phyloP scores from a whole-genome alignment of 1,139 yeast genomes.

The Debaryomycetaceae sp. region DNA sequence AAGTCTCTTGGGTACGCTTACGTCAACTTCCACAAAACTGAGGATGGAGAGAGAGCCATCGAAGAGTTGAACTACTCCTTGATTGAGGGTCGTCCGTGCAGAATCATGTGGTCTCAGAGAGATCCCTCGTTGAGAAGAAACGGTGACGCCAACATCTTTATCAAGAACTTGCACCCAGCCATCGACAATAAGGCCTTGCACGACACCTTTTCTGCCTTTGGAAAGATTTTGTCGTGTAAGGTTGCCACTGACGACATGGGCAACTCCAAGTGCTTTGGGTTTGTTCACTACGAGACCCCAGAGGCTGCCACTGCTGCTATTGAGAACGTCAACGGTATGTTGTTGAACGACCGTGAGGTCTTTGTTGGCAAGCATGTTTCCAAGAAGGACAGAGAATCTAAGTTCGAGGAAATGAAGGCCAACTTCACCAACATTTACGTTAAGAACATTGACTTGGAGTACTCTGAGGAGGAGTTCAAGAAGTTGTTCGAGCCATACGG shows the following conservation, averaged over 20 bases:
- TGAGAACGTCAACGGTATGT: conserved; percentile 98
- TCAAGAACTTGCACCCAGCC: conserved; percentile 97
- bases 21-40: conserved; percentile 88
- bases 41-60: conserved; percentile 91
- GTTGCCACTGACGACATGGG: conserved; percentile 95
- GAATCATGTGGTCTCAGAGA: conserved; percentile 99
- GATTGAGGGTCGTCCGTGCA: conserved; percentile 95
- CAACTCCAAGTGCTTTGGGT: conserved; percentile 93
- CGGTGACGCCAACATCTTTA: conserved; percentile 96
- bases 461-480: conserved; percentile 68
- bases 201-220: conserved; percentile 97
- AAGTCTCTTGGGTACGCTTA: conserved; percentile 98
- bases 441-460: conserved; percentile 78
- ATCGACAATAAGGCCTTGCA: conserved; percentile 98
- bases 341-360: conserved; percentile 93
- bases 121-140: conserved; percentile 95
- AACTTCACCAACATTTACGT: conserved; percentile 94
- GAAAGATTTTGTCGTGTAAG: conserved; percentile 93
- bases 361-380: conserved; percentile 93
- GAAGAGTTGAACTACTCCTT: conserved; percentile 93
- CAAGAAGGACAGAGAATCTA: conserved; percentile 92
- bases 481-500: conserved; percentile 75
- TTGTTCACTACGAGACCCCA: conserved; percentile 92
- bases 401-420: conserved; percentile 86
- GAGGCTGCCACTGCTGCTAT: conserved; percentile 95